Percentiles rank a stretch among this genome's conserved stretches.
Conservation (phyloP, 1,139 yeast genomes). For the Zhuliangozyma blackwelliae region DNA sequence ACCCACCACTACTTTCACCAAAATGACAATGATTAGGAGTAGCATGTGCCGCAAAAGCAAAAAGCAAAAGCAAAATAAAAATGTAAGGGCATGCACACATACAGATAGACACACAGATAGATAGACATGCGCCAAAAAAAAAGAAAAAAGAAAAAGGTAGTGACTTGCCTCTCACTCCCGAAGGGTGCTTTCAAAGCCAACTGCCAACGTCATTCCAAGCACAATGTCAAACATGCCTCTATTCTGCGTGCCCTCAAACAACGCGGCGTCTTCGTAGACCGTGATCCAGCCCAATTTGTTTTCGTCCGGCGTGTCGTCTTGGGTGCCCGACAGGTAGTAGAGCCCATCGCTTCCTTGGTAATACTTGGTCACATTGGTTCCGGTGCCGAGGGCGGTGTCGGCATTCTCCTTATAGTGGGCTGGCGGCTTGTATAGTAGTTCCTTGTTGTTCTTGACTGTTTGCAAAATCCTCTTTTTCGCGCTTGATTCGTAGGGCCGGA, state of each 20-base stretch:
- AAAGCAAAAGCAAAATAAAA: no score
- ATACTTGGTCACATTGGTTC: conserved; percentile 30
- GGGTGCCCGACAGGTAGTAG: conserved; percentile 37
- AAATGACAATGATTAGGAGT: background rate
- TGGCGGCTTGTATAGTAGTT: conserved; percentile 5
- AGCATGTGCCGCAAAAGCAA: background rate
- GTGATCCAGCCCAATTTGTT: conserved; percentile 63
- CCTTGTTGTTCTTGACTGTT: conserved; percentile 13
- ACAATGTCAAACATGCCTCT: conserved; percentile 53
- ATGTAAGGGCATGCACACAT: no score
- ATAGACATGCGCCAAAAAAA: no score
- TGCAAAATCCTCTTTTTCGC: conserved; percentile 38
- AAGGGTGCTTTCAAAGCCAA: conserved; percentile 39
- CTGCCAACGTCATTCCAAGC: conserved; percentile 51
- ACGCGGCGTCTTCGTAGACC: conserved; percentile 42
- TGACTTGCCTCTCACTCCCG: no score
- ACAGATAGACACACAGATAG: no score
- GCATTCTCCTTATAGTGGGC: conserved; percentile 7
- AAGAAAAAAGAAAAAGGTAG: no score
- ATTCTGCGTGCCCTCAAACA: conserved; percentile 17
- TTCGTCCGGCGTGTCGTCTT: conserved; percentile 58
- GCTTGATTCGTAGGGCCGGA: conserved; percentile 50
- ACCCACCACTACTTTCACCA: background rate
- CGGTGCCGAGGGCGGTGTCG: conserved; percentile 21
- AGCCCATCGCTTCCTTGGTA: conserved; percentile 57